Conservation (phyloP, 345 rosid species). For the Streptanthus diversifolius region DNA sequence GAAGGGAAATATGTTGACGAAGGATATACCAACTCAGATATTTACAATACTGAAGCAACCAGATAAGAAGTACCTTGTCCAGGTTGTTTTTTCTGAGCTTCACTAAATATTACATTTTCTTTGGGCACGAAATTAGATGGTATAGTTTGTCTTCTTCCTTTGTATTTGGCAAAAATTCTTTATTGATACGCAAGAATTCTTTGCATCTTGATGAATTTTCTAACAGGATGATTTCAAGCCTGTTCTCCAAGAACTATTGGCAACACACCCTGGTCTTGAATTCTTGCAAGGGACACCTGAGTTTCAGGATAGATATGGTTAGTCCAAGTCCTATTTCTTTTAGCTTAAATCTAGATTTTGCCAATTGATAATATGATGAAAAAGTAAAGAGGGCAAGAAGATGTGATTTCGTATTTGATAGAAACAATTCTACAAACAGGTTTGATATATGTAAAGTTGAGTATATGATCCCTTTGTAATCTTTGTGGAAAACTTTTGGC, state of each 20-base stretch:
- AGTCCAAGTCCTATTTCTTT: slow-evolving; percentile 26
- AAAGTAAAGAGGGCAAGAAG: background rate
- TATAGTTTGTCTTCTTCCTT: background rate
- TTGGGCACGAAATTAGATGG: background rate
- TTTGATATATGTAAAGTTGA: background rate
- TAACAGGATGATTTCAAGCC: slow-evolving; percentile 88
- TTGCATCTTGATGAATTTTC: background rate
- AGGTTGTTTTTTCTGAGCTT: slow-evolving; percentile 50
- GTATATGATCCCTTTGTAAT: slow-evolving; percentile 15
- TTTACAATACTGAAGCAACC: slow-evolving; percentile 74
- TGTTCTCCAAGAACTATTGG: slow-evolving; percentile 77
- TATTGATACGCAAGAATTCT: background rate
- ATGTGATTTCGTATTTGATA: background rate
- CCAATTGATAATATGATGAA: background rate
- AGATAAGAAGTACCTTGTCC: slow-evolving; percentile 62
- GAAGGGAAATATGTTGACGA: slow-evolving; percentile 66
- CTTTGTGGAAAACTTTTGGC: slow-evolving; percentile 25
- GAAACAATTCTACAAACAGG: background rate
- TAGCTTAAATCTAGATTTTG: background rate
- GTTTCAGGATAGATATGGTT: slow-evolving; percentile 99
- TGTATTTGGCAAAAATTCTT: background rate
- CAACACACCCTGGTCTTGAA: slow-evolving; percentile 96
- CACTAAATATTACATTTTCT: background rate
- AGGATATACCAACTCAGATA: slow-evolving; percentile 67
- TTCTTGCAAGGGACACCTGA: slow-evolving; percentile 97